A percentile compares a stretch with the other conserved stretches of the same genome.
phyloP scores from a whole-genome alignment of 257 asterid genomes.

The Solanum sparsipilum region DNA sequence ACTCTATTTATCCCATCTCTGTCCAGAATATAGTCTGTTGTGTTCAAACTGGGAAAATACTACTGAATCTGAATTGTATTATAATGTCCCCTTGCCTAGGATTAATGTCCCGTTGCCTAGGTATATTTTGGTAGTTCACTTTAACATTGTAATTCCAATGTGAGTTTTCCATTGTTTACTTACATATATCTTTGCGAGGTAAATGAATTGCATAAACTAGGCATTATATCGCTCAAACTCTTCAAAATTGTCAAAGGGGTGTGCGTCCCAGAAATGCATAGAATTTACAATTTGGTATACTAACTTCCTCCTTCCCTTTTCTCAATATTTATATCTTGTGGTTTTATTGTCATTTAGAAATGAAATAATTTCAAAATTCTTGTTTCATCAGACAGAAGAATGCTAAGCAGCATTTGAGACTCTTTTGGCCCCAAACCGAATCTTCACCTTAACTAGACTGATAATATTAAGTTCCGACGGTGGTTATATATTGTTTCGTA shows the following conservation, averaged over 20 bases:
- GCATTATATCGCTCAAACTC: background rate
- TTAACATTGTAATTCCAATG: background rate
- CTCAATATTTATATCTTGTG: background rate
- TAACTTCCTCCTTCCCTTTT: background rate
- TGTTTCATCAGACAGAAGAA: too few species aligned
- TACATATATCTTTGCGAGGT: background rate
- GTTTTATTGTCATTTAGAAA: too few species aligned
- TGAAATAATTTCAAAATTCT: too few species aligned
- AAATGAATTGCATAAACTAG: background rate
- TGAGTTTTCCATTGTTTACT: background rate
- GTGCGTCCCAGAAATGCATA: background rate
- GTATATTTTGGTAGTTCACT: background rate
- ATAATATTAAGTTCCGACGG: too few species aligned
- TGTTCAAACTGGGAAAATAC: background rate
- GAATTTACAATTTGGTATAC: background rate
- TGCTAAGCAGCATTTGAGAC: too few species aligned
- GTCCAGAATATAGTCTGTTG: background rate
- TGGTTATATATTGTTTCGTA: background rate
- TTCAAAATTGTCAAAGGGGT: background rate
- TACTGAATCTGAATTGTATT: background rate
- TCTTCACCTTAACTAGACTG: too few species aligned
- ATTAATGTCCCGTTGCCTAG: background rate
- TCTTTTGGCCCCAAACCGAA: too few species aligned
- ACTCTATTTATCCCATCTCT: background rate
- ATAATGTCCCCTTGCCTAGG: background rate